A percentile compares a stretch with the other conserved stretches of the same genome.
These are phyloP conservation scores for Taphrina deformans DNA, from an alignment of 1,139 yeast genomes.

Conservation along the genomic window DNA sequence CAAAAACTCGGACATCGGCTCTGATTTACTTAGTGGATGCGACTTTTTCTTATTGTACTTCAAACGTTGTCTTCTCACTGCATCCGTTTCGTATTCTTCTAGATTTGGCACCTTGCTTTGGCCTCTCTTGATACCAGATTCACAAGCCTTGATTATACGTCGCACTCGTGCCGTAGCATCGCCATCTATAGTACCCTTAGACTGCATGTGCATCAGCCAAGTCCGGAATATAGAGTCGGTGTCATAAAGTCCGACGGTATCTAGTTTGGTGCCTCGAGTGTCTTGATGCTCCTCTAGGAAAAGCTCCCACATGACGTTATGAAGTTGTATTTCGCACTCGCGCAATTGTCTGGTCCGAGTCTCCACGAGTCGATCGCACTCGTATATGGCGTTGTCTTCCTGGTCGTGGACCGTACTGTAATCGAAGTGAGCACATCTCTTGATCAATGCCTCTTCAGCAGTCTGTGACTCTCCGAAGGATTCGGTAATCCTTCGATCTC, in stretches of 20 bases:
- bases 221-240: constrained; percentile 1
- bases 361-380: constrained; percentile 28
- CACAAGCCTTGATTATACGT: background rate
- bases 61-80: background rate
- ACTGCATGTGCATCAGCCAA: background rate
- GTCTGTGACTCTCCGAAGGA: constrained; percentile 31
- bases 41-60: constrained; percentile 2
- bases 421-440: constrained; percentile 34
- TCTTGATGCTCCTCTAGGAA: constrained; percentile 2
- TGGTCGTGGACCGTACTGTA: background rate
- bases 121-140: background rate
- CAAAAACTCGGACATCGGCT: background rate
- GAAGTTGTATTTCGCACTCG: constrained; percentile 25
- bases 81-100: constrained; percentile 1
- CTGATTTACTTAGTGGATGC: background rate
- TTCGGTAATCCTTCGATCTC: constrained; percentile 30
- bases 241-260: background rate
- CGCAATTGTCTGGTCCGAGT: constrained; percentile 17
- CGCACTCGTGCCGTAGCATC: constrained; percentile 2
- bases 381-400: constrained; percentile 21
- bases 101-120: background rate
- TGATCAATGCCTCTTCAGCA: constrained; percentile 35
- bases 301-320: background rate
- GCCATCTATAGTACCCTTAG: background rate
- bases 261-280: background rate